phyloP scores from a whole-genome alignment of 495 filamentous ascomycete species.

The Podospora fimiseda region DNA sequence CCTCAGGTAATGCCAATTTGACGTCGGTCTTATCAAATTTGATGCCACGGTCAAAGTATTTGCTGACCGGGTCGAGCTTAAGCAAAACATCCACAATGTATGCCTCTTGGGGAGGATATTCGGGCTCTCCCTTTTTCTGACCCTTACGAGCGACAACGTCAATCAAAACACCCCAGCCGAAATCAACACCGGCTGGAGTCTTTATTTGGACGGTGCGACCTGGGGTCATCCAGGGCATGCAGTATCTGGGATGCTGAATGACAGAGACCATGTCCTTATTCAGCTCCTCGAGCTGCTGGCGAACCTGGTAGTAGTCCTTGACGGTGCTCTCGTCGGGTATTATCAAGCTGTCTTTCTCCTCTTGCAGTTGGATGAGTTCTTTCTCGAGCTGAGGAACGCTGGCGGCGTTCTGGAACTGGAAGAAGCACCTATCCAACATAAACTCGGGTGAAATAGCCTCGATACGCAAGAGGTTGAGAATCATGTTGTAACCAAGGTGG shows the following conservation, averaged over 20 bases:
- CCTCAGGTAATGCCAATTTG: conserved; percentile 30
- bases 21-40: conserved; percentile 8
- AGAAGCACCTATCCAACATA: conserved; percentile 95
- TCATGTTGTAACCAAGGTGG: conserved; percentile 99
- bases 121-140: conserved; percentile 53
- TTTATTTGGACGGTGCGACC: conserved; percentile 82
- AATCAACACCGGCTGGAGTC: conserved; percentile 62
- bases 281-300: conserved; percentile 74
- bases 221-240: conserved; percentile 67
- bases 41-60: conserved; percentile 23
- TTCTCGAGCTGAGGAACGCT: conserved; percentile 75
- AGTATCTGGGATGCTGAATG: conserved; percentile 83
- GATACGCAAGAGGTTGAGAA: conserved; percentile 89
- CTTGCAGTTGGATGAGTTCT: conserved; percentile 67
- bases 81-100: conserved; percentile 79
- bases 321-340: conserved; percentile 82
- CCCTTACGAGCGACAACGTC: conserved; percentile 57
- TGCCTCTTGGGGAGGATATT: conserved; percentile 62
- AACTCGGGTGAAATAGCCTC: conserved; percentile 94
- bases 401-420: conserved; percentile 92
- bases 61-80: conserved; percentile 55
- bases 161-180: conserved; percentile 87
- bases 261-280: conserved; percentile 80
- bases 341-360: conserved; percentile 59
- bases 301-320: conserved; percentile 83